These are phyloP conservation scores for Atalantia buxifolia DNA, from an alignment of 345 rosid genomes.

Conservation along the genomic window DNA sequence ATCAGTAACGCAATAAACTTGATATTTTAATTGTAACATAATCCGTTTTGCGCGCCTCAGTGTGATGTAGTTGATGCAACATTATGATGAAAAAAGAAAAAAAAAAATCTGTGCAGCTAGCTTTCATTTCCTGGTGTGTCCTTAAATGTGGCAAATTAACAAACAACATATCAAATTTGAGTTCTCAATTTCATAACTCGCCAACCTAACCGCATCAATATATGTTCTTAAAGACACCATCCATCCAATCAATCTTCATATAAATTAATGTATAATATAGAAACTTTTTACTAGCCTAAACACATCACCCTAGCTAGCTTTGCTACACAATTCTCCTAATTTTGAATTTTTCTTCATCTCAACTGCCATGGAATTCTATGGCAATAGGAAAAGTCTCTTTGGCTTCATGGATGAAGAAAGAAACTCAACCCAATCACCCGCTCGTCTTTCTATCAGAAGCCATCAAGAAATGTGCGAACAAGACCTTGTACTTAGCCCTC, in stretches of 20 bases:
- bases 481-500: conserved; percentile 34
- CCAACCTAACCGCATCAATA: neutral
- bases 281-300: neutral
- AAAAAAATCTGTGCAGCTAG: no score
- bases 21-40: no score
- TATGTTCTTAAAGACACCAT: neutral
- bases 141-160: neutral
- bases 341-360: neutral
- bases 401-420: conserved; percentile 28
- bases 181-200: neutral
- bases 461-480: conserved; percentile 27
- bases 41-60: no score
- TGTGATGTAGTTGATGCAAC: neutral
- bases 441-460: conserved; percentile 16
- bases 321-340: no score
- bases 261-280: neutral
- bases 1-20: no score
- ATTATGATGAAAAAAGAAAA: neutral
- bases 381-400: conserved; percentile 18
- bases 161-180: neutral
- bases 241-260: neutral
- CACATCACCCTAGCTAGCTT: neutral
- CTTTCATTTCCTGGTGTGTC: neutral
- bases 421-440: conserved; percentile 2
- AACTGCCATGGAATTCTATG: conserved; percentile 31